Base-by-base conservation (phyloP, 1,284 basidiomycete species). In the Fomitopsis betulina region DNA sequence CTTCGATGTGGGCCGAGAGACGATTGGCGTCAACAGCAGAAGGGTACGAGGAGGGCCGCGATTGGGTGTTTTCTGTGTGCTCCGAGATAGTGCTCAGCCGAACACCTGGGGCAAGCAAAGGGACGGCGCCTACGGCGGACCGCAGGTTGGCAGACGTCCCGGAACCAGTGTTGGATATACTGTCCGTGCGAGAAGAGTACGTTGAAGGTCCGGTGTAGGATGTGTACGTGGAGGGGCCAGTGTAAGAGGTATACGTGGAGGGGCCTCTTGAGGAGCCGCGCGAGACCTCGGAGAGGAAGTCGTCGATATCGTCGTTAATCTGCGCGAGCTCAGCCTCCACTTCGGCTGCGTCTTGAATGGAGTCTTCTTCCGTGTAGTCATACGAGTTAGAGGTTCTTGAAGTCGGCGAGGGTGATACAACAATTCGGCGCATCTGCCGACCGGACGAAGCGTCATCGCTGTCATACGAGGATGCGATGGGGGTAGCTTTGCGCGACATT, bases 281-380 rank as follows among this genome's bases (percentile, higher is more conserved):
- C 58, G 76, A 83, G 84, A 86, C 87, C 63, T 84, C 75, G 0
- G 81, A 79, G 55, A 86, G 75, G 5, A 79, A 79, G 54, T 84
- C 76, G 60, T 83, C 79, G 27, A 89, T 68, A 58, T 91, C 84
- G 47, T 87, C 75, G 60, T 88, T 85, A 25, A 90, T 72, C 57
- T 80, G 77, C 55, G 77, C 83, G 47, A 91, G 77, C 15, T 83
- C 78, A 19, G 81, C 83, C 69, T 89, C 87, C 21, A 91, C 87
- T 70, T 90, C 86, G 5, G 72, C 77, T 2, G 67, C 70, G 45
- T 81, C 81, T 59, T 72, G 70, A 19, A 77, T 55, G 1, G 79
- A 81, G 61, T 78, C 73, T 56, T 79, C 79, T 59, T 79, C 76
- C 0, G 71, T 65, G 57, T 80, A 78, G 3, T 68, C 68, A 53